A percentile compares a stretch with the other conserved stretches of the same genome.
Conservation (phyloP, 257 asterid species). For the Lantana camara region DNA sequence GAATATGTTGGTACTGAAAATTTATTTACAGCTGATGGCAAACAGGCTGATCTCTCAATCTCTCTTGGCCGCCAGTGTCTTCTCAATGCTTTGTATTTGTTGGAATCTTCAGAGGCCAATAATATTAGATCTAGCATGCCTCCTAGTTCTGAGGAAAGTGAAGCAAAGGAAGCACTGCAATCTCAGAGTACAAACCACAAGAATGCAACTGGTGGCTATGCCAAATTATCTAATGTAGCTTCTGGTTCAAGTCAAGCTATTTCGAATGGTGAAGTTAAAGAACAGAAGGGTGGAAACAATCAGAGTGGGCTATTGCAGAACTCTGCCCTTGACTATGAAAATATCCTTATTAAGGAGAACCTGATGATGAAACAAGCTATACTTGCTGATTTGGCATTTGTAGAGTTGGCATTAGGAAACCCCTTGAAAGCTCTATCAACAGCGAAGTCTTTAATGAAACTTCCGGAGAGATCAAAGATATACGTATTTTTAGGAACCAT, state of each 20-base stretch:
- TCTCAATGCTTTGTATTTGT: slow-evolving; percentile 61
- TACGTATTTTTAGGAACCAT: slow-evolving; percentile 59
- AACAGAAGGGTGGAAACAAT: slow-evolving; percentile 57
- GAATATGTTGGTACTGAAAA: slow-evolving; percentile 35
- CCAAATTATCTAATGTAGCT: slow-evolving; percentile 32
- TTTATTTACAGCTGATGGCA: slow-evolving; percentile 34
- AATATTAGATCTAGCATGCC: slow-evolving; percentile 31
- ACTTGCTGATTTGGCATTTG: slow-evolving; percentile 76
- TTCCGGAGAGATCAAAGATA: slow-evolving; percentile 56
- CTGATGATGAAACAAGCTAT: slow-evolving; percentile 67
- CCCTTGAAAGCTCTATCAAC: slow-evolving; percentile 63
- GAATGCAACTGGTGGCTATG: slow-evolving; percentile 37
- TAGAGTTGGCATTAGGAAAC: slow-evolving; percentile 68
- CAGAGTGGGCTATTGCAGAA: slow-evolving; percentile 40
- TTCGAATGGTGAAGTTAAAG: slow-evolving; percentile 73
- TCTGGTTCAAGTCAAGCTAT: slow-evolving; percentile 43
- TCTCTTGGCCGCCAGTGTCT: slow-evolving; percentile 72
- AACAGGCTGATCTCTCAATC: slow-evolving; percentile 55
- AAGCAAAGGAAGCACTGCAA: slow-evolving; percentile 41
- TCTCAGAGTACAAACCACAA: slow-evolving; percentile 40
- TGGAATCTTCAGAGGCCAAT: slow-evolving; percentile 45
- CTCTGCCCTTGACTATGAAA: slow-evolving; percentile 48
- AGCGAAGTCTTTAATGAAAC: slow-evolving; percentile 61
- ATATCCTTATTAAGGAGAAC: slow-evolving; percentile 53
- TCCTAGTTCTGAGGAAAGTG: slow-evolving; percentile 45